phyloP scores from a whole-genome alignment of 129 eudicot genomes.

The Pulicaria dysenterica region DNA sequence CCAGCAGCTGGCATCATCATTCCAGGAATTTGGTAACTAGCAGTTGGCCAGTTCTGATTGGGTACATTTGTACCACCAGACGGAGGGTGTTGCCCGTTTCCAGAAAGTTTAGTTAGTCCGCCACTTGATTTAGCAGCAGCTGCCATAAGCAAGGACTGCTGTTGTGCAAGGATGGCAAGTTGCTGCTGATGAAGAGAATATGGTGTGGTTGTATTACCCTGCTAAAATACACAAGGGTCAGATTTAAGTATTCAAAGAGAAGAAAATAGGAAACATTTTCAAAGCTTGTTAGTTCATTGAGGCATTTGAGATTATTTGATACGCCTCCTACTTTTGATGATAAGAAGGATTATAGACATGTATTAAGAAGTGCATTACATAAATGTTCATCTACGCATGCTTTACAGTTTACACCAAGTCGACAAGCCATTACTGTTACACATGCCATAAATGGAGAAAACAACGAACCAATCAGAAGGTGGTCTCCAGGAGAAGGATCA shows the following conservation, averaged over 20 bases:
- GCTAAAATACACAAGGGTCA: conserved; percentile 33
- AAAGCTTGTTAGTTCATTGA: neutral
- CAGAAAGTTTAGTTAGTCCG: conserved; percentile 49
- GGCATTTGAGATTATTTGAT: no score
- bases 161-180: conserved; percentile 70
- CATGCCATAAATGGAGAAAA: no score
- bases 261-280: conserved; percentile 3
- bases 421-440: no score
- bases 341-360: no score
- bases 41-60: conserved; percentile 68
- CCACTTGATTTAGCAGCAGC: conserved; percentile 75
- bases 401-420: no score
- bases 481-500: no score
- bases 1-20: conserved; percentile 63
- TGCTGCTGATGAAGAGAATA: conserved; percentile 52
- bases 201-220: conserved; percentile 62
- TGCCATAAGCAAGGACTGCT: conserved; percentile 73
- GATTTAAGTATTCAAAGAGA: neutral
- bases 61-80: conserved; percentile 52
- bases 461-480: no score
- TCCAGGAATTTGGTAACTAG: conserved; percentile 74
- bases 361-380: no score
- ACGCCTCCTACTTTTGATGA: no score
- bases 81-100: conserved; percentile 54
- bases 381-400: no score